Conservation (phyloP, 306 rosid genomes). For the Pyrus bretschneideri region DNA sequence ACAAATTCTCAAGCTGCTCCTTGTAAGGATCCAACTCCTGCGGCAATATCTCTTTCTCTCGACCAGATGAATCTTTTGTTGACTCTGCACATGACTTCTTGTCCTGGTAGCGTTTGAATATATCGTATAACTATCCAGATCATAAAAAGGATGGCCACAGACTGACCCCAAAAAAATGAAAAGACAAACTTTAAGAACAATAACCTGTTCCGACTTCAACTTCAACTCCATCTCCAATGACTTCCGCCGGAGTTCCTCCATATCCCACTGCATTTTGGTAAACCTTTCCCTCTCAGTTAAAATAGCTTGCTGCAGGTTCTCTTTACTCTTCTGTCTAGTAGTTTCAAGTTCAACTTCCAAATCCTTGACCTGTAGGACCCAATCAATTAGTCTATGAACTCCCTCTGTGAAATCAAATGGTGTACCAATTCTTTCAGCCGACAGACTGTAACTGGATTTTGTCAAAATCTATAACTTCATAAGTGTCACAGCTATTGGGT, state of each 20-base stretch:
- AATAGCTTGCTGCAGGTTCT: conserved; percentile 93
- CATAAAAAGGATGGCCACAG: background rate
- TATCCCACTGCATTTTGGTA: conserved; percentile 97
- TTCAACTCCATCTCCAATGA: conserved; percentile 92
- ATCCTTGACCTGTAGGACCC: conserved; percentile 82
- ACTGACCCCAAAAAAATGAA: background rate
- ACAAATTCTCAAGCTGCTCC: conserved; percentile 56
- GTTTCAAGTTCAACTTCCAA: conserved; percentile 91
- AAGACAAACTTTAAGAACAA: conserved; percentile 2
- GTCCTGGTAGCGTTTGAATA: conserved; percentile 42
- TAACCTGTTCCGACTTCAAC: conserved; percentile 68
- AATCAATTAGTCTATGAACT: conserved; percentile 13
- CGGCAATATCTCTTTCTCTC: conserved; percentile 39
- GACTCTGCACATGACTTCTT: conserved; percentile 31
- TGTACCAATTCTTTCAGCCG: background rate
- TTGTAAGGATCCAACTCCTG: conserved; percentile 55
- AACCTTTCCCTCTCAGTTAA: conserved; percentile 85
- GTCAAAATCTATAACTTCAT: background rate
- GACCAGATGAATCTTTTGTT: conserved; percentile 30
- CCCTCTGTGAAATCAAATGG: background rate
- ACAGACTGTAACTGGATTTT: background rate
- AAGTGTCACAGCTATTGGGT: background rate
- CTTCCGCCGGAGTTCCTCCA: conserved; percentile 92
- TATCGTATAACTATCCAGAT: conserved; percentile 9
- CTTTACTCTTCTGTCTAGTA: conserved; percentile 71